Conservation (phyloP, 805 yeast species). For the Candida insectalens region DNA sequence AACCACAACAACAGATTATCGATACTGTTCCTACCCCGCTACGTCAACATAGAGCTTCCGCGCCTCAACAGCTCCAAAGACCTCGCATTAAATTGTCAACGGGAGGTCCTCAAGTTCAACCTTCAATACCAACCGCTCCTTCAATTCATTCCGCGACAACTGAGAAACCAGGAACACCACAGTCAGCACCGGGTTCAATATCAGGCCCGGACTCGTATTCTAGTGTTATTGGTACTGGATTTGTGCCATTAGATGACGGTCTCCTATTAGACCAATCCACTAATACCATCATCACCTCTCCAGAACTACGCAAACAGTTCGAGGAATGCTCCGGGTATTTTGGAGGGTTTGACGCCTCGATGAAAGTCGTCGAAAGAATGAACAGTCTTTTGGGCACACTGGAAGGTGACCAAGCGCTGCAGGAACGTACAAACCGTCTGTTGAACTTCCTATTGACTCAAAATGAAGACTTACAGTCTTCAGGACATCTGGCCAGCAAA, state of each 20-base stretch:
- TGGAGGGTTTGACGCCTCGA: constrained; percentile 31
- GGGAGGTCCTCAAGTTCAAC: no score
- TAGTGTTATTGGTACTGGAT: no score
- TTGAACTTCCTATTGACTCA: constrained; percentile 31
- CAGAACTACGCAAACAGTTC: constrained; percentile 42
- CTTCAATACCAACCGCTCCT: no score
- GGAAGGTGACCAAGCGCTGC: constrained; percentile 11
- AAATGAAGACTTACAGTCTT: constrained; percentile 33
- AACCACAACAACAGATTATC: no score
- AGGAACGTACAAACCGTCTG: constrained; percentile 20
- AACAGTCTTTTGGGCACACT: constrained; percentile 18
- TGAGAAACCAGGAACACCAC: no score
- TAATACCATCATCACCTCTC: constrained; percentile 43
- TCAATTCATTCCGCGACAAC: no score
- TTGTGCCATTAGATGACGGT: constrained; percentile 50
- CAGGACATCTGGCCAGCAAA: constrained; percentile 21
- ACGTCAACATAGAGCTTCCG: no score
- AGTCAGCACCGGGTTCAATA: no score
- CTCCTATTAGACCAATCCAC: constrained; percentile 43
- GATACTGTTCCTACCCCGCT: no score
- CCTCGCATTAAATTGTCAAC: no score
- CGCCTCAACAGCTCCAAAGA: no score
- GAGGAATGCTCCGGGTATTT: constrained; percentile 45
- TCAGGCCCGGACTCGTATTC: no score
- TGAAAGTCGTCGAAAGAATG: constrained; percentile 28